These are phyloP conservation scores for Cutaneotrichosporon cutaneum DNA, from an alignment of 1,284 basidiomycete genomes.

Conservation along the genomic window DNA sequence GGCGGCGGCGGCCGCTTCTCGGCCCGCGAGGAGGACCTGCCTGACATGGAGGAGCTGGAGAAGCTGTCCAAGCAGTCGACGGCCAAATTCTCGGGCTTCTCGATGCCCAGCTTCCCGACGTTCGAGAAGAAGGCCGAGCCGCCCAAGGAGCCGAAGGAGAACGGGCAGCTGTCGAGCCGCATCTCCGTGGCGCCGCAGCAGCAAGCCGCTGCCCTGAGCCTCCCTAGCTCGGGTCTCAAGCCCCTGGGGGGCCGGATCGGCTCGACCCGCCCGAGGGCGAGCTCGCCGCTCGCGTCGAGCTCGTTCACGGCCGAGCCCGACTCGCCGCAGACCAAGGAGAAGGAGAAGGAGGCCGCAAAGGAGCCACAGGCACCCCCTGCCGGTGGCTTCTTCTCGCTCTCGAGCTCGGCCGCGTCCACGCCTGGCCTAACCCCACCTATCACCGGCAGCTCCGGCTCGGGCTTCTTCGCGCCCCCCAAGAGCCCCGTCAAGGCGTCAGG, in stretches of 20 bases:
- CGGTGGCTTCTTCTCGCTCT: slow-evolving; percentile 29
- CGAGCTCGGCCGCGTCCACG: slow-evolving; percentile 11
- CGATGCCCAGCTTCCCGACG: slow-evolving; percentile 30
- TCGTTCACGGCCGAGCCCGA: slow-evolving; percentile 43
- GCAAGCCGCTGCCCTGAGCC: slow-evolving; percentile 17
- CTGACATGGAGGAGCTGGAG: slow-evolving; percentile 48
- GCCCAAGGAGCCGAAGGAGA: neutral
- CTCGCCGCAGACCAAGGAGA: slow-evolving; percentile 34
- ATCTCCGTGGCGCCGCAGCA: slow-evolving; percentile 16
- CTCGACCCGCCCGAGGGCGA: slow-evolving; percentile 41
- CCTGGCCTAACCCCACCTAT: slow-evolving; percentile 28
- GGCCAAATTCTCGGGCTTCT: slow-evolving; percentile 43
- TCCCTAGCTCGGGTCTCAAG: slow-evolving; percentile 24
- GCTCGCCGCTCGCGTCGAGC: slow-evolving; percentile 44
- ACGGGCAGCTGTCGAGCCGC: slow-evolving; percentile 19
- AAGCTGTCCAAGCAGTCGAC: slow-evolving; percentile 38
- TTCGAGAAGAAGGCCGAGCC: slow-evolving; percentile 8
- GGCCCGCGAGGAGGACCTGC: slow-evolving; percentile 50
- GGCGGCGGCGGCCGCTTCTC: slow-evolving; percentile 43
- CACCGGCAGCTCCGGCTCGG: slow-evolving; percentile 27
- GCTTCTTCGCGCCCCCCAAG: slow-evolving; percentile 29
- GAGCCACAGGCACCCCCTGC: slow-evolving; percentile 18
- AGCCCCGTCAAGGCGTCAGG: slow-evolving; percentile 11
- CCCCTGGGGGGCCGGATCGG: slow-evolving; percentile 20
- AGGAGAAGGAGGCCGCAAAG: neutral